A percentile compares a stretch with the other conserved stretches of the same genome.
phyloP scores from a whole-genome alignment of 139 green algal species.

The Axilococcus clingmanii region DNA sequence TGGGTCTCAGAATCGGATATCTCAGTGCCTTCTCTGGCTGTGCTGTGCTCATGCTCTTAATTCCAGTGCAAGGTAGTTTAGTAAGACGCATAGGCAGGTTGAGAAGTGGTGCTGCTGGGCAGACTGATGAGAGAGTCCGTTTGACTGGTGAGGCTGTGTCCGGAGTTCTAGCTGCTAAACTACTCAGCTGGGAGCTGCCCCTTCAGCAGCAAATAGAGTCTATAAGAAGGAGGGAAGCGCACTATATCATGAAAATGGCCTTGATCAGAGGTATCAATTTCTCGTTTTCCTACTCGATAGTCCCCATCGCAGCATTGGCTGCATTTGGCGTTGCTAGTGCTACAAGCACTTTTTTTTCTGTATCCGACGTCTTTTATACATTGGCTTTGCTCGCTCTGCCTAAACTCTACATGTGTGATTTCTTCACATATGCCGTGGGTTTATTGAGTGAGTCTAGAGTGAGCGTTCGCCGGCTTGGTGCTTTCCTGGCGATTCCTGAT shows the following conservation, averaged over 20 bases:
- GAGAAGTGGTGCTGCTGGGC: slow-evolving; percentile 18
- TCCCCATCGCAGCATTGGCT: slow-evolving; percentile 52
- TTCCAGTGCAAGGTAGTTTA: slow-evolving; percentile 54
- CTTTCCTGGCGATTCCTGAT: slow-evolving; percentile 62
- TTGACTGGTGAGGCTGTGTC: slow-evolving; percentile 43
- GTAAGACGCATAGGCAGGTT: slow-evolving; percentile 45
- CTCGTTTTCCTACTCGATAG: slow-evolving; percentile 53
- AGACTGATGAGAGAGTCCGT: slow-evolving; percentile 72
- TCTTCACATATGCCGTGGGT: slow-evolving; percentile 52
- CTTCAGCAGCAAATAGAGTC: slow-evolving; percentile 26
- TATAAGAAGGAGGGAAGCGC: slow-evolving; percentile 38
- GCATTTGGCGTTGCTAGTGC: slow-evolving; percentile 50
- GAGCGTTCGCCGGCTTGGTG: slow-evolving; percentile 50
- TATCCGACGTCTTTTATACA: slow-evolving; percentile 59
- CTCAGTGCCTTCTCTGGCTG: slow-evolving; percentile 52
- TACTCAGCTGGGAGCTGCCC: slow-evolving; percentile 59
- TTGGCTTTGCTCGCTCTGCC: slow-evolving; percentile 47
- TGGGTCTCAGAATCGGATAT: slow-evolving; percentile 55
- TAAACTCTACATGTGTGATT: slow-evolving; percentile 51
- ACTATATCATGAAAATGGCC: slow-evolving; percentile 35
- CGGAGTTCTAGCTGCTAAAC: slow-evolving; percentile 70
- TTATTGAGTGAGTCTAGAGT: slow-evolving; percentile 47
- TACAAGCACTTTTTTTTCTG: slow-evolving; percentile 24
- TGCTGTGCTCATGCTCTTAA: slow-evolving; percentile 43
- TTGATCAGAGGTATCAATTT: slow-evolving; percentile 60